These are phyloP conservation scores for Ophiocordyceps camponoti-floridani DNA, from an alignment of 2,329 filamentous ascomycete species.

Conservation along the genomic window DNA sequence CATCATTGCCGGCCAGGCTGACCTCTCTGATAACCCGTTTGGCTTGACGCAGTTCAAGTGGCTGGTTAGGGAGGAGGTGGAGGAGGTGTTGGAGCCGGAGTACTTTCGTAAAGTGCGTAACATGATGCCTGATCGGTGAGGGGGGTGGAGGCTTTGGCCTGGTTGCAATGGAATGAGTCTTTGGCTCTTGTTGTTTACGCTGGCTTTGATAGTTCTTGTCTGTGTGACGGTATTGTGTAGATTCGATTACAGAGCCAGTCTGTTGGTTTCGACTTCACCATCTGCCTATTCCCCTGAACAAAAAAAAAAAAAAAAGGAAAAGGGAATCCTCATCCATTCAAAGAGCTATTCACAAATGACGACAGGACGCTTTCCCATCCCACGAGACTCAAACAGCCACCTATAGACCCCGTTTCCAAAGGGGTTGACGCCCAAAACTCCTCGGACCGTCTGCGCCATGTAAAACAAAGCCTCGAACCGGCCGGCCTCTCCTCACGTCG, in stretches of 20 bases:
- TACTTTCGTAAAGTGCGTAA: slow-evolving; percentile 66
- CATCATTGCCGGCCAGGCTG: slow-evolving; percentile 92
- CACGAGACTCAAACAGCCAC: background rate
- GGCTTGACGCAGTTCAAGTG: slow-evolving; percentile 76
- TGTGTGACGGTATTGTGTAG: too few relatives aligned
- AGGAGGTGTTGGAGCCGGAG: slow-evolving; percentile 40
- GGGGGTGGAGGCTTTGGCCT: background rate
- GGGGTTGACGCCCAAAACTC: background rate
- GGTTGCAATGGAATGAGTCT: background rate
- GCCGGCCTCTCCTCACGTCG: slow-evolving; percentile 2
- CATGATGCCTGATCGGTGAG: slow-evolving; percentile 62
- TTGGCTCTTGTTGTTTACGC: background rate
- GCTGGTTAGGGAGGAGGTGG: slow-evolving; percentile 78
- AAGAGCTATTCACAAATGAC: too few relatives aligned
- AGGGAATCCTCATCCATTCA: too few relatives aligned
- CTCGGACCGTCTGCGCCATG: background rate
- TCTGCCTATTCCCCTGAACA: too few relatives aligned
- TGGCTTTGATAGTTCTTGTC: background rate
- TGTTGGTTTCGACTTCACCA: too few relatives aligned
- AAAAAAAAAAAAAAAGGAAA: too few relatives aligned
- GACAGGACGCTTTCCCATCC: background rate
- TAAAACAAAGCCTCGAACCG: background rate
- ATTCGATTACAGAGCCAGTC: background rate
- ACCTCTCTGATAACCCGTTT: slow-evolving; percentile 53
- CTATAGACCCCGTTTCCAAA: background rate